Conservation (phyloP, 257 asterid species). For the Ligustrum vulgare region DNA sequence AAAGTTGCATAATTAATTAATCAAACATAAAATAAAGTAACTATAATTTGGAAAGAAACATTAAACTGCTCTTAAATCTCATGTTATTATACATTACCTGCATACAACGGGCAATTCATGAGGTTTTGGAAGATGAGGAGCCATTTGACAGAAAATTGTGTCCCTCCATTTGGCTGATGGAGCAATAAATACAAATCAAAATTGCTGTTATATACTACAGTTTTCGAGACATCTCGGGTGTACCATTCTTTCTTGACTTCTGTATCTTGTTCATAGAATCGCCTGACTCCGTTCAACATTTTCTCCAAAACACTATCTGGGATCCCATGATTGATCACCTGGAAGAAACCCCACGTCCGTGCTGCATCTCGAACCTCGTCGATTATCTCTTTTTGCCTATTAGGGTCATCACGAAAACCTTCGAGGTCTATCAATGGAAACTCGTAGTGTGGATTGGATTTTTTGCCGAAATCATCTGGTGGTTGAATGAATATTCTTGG, state of each 20-base stretch:
- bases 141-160: slow-evolving; percentile 37
- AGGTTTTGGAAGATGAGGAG: slow-evolving; percentile 34
- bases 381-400: slow-evolving; percentile 26
- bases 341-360: slow-evolving; percentile 50
- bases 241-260: slow-evolving; percentile 32
- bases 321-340: slow-evolving; percentile 40
- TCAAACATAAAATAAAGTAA: too few species aligned
- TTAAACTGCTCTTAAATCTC: neutral
- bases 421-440: slow-evolving; percentile 41
- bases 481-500: slow-evolving; percentile 41
- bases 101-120: slow-evolving; percentile 40
- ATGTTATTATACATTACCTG: slow-evolving; percentile 31
- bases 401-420: slow-evolving; percentile 17
- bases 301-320: slow-evolving; percentile 23
- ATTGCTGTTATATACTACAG: slow-evolving; percentile 33
- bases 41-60: neutral
- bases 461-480: neutral
- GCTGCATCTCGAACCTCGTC: slow-evolving; percentile 37
- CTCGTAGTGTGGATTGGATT: neutral
- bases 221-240: slow-evolving; percentile 25
- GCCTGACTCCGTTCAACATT: slow-evolving; percentile 22
- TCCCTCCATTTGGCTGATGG: slow-evolving; percentile 50
- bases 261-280: slow-evolving; percentile 28
- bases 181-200: slow-evolving; percentile 31
- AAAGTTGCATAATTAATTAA: too few species aligned